Evolutionary conservation across 2,329 filamentous ascomycete species (phyloP).

Genomic region (Fusarium torulosum): DNA sequence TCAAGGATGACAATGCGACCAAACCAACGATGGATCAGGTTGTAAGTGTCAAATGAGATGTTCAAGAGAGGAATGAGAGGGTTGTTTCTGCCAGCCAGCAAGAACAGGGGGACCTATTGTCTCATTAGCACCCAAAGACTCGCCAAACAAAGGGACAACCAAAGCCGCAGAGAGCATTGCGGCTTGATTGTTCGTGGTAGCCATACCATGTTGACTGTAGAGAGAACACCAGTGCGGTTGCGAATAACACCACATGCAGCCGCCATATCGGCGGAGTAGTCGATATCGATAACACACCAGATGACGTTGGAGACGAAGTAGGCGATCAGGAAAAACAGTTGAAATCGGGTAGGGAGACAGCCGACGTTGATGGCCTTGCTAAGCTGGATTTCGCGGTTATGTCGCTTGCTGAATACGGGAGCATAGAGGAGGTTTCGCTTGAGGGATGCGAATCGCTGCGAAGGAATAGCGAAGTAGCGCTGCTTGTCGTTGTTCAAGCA

Average conservation of each 20-base stretch:
- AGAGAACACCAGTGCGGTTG: conserved; percentile 77
- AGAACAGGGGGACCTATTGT: conserved; percentile 71
- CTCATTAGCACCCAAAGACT: conserved; percentile 11
- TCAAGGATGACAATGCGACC: conserved; percentile 81
- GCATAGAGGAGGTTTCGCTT: conserved; percentile 82
- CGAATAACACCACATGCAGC: conserved; percentile 65
- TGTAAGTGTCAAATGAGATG: conserved; percentile 86
- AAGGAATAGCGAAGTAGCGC: conserved; percentile 78
- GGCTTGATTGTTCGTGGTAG: neutral
- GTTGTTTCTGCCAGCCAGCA: conserved; percentile 82
- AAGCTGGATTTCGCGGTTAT: conserved; percentile 73
- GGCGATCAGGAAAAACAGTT: conserved; percentile 65
- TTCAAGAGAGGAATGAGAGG: conserved; percentile 78
- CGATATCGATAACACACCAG: conserved; percentile 76
- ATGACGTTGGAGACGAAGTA: conserved; percentile 70
- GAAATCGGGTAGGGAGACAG: conserved; percentile 72
- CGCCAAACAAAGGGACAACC: neutral
- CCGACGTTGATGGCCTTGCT: conserved; percentile 69
- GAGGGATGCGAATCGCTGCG: conserved; percentile 66
- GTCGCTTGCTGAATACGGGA: conserved; percentile 70
- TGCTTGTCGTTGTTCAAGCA: conserved; percentile 85
- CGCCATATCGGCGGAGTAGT: conserved; percentile 63
- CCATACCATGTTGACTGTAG: conserved; percentile 79
- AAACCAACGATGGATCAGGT: conserved; percentile 84
- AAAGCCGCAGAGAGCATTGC: neutral